Evolutionary conservation across 768 basidiomycete genomes (phyloP).

Genomic region (Roridomyces roridus): DNA sequence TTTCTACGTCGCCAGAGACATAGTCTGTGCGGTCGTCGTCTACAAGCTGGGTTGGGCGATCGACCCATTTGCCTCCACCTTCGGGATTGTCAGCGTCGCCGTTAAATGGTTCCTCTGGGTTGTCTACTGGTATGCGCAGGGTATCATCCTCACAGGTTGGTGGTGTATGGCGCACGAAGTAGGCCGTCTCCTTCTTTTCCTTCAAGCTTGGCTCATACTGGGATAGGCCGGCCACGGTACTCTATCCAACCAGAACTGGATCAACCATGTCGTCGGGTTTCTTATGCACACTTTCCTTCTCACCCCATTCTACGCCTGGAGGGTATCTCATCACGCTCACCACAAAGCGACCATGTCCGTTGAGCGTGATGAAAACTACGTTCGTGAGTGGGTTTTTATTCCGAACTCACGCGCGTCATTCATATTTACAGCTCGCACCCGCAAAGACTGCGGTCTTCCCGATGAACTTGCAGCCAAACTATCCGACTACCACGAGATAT

Average conservation of each 20-base stretch:
- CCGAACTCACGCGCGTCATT: background rate
- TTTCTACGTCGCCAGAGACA: constrained; percentile 49
- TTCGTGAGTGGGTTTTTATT: constrained; percentile 35
- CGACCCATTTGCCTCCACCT: constrained; percentile 20
- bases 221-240: constrained; percentile 44
- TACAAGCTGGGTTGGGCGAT: constrained; percentile 47
- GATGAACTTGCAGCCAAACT: constrained; percentile 45
- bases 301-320: constrained; percentile 72
- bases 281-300: constrained; percentile 48
- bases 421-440: constrained; percentile 37
- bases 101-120: constrained; percentile 39
- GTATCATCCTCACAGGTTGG: constrained; percentile 47
- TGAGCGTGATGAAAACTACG: constrained; percentile 77
- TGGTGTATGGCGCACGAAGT: constrained; percentile 51
- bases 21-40: constrained; percentile 44
- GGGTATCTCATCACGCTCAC: constrained; percentile 66
- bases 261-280: constrained; percentile 35
- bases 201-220: background rate
- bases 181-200: background rate
- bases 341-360: constrained; percentile 59
- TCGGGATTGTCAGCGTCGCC: constrained; percentile 14
- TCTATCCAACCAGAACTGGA: constrained; percentile 35
- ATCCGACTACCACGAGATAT: constrained; percentile 50
- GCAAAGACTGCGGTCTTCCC: constrained; percentile 49
- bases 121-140: constrained; percentile 49